Base-by-base conservation (phyloP, 129 eudicot genomes). In the Flaveria ramosissima region DNA sequence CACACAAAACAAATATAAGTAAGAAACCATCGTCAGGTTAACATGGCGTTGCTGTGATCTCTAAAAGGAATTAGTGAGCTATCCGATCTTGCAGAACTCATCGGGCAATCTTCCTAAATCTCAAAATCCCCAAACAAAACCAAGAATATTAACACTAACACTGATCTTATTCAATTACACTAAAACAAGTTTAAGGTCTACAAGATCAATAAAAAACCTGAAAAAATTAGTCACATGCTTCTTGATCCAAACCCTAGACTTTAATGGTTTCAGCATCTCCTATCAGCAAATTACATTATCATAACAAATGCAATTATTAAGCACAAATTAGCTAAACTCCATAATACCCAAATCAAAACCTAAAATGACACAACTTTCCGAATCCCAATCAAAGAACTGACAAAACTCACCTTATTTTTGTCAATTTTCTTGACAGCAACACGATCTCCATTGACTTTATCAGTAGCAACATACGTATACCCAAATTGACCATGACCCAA, bases 401-500 rank as follows among this genome's bases (percentile, higher is more conserved):
- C 66, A 60, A 7, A 78, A 14, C 45, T 32, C 71, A 87, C 98
- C 98, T 93, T 93, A 59, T 85, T 90, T 79, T 93, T 93, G 64
- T 90, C 98, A 82, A 93, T 93, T 84, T 84, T 90, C 92, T 93
- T 93, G 74, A 93, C 98, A 50, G 97, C 98, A 81, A 93, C 97
- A 70, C 93, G 97, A 87, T 93, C 96, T 26, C 97, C 97, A 77
- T 82, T 85, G 75, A 57, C 80, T 82, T 84, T 93, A 72, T 93
- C 87, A 15, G 90, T 91, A 45, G 98, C 98, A 84, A 89, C 92
- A 87, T 93, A 93, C 1, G 98, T 93, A 68, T 90, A 93, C 52
- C 98, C 98, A 85, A 93, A 93, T 85, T 93, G 98, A 47, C 98
- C 98, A 84, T 93, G 98, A 15, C 97, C 97, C 88, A 93, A 84